These are phyloP conservation scores for Medakamo hakoo DNA, from an alignment of 139 green algal species.

Conservation along the genomic window DNA sequence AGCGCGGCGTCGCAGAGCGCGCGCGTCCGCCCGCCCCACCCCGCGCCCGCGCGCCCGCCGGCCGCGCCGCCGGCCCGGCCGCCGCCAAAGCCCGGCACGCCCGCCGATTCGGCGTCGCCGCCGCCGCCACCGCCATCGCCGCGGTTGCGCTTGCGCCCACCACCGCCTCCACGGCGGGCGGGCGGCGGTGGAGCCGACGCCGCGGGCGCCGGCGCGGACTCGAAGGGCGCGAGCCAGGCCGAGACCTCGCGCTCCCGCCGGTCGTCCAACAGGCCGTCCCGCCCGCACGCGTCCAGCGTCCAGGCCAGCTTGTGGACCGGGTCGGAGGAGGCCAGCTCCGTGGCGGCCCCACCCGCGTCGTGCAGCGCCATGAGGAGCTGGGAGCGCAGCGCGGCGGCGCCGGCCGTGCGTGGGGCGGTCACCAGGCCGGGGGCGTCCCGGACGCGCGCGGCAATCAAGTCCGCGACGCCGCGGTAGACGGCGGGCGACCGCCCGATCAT, in stretches of 20 bases:
- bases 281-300: slow-evolving; percentile 45
- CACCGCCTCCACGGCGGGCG: slow-evolving; percentile 1
- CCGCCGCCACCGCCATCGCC: slow-evolving; percentile 1
- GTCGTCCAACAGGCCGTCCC: slow-evolving; percentile 22
- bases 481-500: slow-evolving; percentile 21
- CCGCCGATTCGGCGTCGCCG: slow-evolving; percentile 19
- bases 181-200: neutral
- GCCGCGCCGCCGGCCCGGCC: slow-evolving; percentile 1
- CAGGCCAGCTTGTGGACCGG: slow-evolving; percentile 44
- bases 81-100: slow-evolving; percentile 6
- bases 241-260: slow-evolving; percentile 33
- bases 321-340: slow-evolving; percentile 21
- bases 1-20: slow-evolving; percentile 50
- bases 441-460: slow-evolving; percentile 34
- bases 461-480: slow-evolving; percentile 48
- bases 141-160: slow-evolving; percentile 2
- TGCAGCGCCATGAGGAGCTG: slow-evolving; percentile 72
- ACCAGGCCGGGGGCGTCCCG: slow-evolving; percentile 29
- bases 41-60: too few relatives aligned
- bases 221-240: slow-evolving; percentile 20
- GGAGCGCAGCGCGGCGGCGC: slow-evolving; percentile 40
- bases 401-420: slow-evolving; percentile 31
- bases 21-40: too few relatives aligned
- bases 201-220: slow-evolving; percentile 1
- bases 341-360: slow-evolving; percentile 22